phyloP scores from a whole-genome alignment of 2,329 filamentous ascomycete genomes.

The Mariannaea sp. region DNA sequence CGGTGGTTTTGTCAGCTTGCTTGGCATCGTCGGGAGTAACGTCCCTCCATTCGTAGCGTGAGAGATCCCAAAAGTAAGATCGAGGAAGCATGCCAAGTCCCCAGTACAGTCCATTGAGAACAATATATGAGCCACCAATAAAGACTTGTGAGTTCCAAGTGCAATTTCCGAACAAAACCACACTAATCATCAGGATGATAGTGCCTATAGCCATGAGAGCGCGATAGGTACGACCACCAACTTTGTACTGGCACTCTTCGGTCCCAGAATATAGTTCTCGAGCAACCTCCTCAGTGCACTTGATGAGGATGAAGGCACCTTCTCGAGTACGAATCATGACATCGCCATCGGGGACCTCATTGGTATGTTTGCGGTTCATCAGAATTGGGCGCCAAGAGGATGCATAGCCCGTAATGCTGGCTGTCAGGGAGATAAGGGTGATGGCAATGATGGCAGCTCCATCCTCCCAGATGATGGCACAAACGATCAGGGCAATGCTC shows the following conservation, averaged over 20 bases:
- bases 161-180: constrained; percentile 66
- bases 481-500: constrained; percentile 53
- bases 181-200: constrained; percentile 63
- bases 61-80: constrained; percentile 61
- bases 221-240: constrained; percentile 53
- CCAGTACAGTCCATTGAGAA: constrained; percentile 66
- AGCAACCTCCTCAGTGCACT: constrained; percentile 63
- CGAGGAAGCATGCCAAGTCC: constrained; percentile 55
- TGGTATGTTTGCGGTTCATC: constrained; percentile 54
- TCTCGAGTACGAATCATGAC: constrained; percentile 66
- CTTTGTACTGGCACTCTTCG: constrained; percentile 62
- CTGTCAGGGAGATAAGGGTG: constrained; percentile 55
- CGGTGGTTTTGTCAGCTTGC: constrained; percentile 42
- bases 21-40: constrained; percentile 48
- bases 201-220: constrained; percentile 62
- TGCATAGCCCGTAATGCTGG: constrained; percentile 60
- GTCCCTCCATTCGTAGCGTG: constrained; percentile 52
- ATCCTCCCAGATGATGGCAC: constrained; percentile 47
- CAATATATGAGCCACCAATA: constrained; percentile 61
- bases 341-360: constrained; percentile 58
- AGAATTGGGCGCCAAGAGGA: constrained; percentile 62
- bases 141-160: constrained; percentile 64
- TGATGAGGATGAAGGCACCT: constrained; percentile 62
- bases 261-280: constrained; percentile 67
- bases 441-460: constrained; percentile 50